Base-by-base conservation (phyloP, 2,329 filamentous ascomycete species). In the Colletotrichum euphorbiae region DNA sequence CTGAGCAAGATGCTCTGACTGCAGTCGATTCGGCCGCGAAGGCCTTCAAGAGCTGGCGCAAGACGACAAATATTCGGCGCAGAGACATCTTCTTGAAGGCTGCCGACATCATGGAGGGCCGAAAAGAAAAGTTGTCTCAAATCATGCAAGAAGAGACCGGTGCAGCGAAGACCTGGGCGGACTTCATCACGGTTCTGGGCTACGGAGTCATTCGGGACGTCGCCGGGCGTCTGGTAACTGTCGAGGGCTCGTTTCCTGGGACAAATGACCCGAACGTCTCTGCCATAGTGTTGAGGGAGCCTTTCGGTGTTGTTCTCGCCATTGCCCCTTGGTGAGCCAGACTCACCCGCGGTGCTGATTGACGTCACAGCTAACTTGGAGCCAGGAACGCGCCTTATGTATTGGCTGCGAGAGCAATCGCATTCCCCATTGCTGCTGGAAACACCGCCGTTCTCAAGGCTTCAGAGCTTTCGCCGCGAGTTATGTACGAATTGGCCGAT, bases 361-460 rank as follows among this genome's bases (percentile, higher is more conserved):
- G 40, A 28, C 15, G n/a, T 33, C 2, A 45, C 15, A 42, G 45
- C 62, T 73, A 36, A 73, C 38, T 11, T 19, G 33, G 8, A 28
- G 43, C 24, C 58, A 88, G 86, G 85, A 89, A 90, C 71, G 84
- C 87, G 1, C 82, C 86, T 2, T 83, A 85, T 69, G 84, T 88
- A 66, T 80, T 90, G 11, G 85, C 84, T 17, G 74, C 83, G 28
- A 81, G 87, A 48, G 77, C 84, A 4, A 85, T 92, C 21, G 79
- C 85, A 9, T 87, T 86, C 70, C 89, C 93, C 3, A 82, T 96
- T 3, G 93, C 93, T 2, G 88, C 87, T 0, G 92, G 92, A n/a
- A 94, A 94, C 78, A 93, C 92, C 0, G 85, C 87, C 17, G 84
- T 95, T 12, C 80, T 94, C 69, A 95, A 94, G 77, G 90, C 86